Conservation (phyloP, 306 rosid genomes). For the Sophora flavescens region DNA sequence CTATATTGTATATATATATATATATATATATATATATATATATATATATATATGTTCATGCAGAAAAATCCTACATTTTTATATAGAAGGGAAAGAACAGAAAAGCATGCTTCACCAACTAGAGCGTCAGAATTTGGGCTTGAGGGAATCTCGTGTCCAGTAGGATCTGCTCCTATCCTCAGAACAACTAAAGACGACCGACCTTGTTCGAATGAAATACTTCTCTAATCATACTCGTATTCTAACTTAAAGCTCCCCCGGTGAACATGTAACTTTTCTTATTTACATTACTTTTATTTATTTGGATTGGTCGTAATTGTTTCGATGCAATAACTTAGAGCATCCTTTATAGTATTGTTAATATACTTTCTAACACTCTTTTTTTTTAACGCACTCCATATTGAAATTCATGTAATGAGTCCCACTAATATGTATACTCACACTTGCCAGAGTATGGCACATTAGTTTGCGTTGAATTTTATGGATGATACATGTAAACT, state of each 20-base stretch:
- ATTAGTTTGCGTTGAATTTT: not conserved
- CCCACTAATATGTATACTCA: no score
- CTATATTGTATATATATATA: not conserved
- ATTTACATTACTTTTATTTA: not conserved
- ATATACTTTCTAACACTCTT: no score
- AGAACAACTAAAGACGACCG: slow-evolving; percentile 21
- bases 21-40: no score
- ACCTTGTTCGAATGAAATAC: not conserved
- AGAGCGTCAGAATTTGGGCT: not conserved
- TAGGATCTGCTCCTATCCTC: slow-evolving; percentile 25
- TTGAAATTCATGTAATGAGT: no score
- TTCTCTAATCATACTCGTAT: not conserved
- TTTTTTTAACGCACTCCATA: no score
- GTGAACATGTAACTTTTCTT: slow-evolving; percentile 24
- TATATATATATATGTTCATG: no score
- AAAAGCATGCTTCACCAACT: not conserved
- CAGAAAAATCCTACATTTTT: not conserved
- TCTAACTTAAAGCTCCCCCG: not conserved
- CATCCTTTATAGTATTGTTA: no score
- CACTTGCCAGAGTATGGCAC: not conserved
- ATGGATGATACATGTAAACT: not conserved
- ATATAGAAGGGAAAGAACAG: not conserved
- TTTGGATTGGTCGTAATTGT: no score
- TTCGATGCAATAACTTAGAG: no score
- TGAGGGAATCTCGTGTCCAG: slow-evolving; percentile 2